A percentile compares a stretch with the other conserved stretches of the same genome.
Evolutionary conservation across 2,329 filamentous ascomycete genomes (phyloP).

Genomic region (Stemphylium lycopersici): DNA sequence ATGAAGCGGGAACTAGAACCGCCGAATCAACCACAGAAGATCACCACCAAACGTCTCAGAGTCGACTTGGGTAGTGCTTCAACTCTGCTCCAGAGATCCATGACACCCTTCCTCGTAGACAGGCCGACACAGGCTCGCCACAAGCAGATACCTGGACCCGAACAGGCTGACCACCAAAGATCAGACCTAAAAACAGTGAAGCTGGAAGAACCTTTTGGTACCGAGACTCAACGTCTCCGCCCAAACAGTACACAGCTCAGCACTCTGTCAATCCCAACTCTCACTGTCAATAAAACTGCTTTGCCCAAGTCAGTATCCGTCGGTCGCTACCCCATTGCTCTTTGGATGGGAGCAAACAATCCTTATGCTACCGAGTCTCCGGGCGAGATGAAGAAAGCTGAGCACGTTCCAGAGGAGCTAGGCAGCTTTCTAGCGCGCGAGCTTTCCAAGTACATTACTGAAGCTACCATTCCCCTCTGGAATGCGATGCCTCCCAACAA

Average conservation of each 20-base stretch:
- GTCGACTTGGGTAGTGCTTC: conserved; percentile 15
- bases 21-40: neutral
- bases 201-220: neutral
- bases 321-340: conserved; percentile 8
- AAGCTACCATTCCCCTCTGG: neutral
- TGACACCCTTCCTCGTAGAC: neutral
- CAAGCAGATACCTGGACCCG: neutral
- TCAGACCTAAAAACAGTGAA: neutral
- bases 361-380: neutral
- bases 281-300: neutral
- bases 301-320: neutral
- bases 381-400: neutral
- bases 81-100: conserved; percentile 6
- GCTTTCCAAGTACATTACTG: conserved; percentile 6
- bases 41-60: conserved; percentile 17
- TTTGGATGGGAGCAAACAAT: conserved; percentile 3
- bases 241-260: neutral
- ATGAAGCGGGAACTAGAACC: conserved; percentile 7
- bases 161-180: no score
- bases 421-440: conserved; percentile 5
- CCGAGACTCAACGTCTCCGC: neutral
- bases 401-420: conserved; percentile 3
- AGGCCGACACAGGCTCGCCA: neutral
- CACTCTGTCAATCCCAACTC: neutral
- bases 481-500: conserved; percentile 7